Evolutionary conservation across 2,329 filamentous ascomycete genomes (phyloP), one percentile per base, ranked within the genome.

Genomic region (Ceratocystiopsis brevicomis): DNA sequence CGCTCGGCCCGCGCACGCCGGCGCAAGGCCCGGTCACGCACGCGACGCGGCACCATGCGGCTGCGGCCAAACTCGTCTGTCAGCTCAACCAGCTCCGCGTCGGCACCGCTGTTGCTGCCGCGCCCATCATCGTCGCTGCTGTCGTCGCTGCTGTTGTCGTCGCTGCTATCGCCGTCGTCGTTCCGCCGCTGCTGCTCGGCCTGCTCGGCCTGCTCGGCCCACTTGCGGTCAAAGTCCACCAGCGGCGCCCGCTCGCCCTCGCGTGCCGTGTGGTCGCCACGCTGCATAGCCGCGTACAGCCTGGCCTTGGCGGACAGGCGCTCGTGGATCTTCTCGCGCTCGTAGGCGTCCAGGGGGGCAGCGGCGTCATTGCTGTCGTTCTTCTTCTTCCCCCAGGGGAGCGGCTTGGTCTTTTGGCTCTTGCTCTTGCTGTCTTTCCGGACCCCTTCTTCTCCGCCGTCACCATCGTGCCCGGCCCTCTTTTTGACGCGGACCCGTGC

Each of bases 211-310:
- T 65, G 63, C 55, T 93, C 83, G 0, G 81, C 85, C 87, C 90
- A 96, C 63, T 96, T 98, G 47, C 80, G 71, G 60, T 96, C 90
- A 59, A 98, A 98, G 62, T 98, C 88, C 3, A 98, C 80, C 21
- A 93, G 71, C 19, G 73, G 69, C 51, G 77, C 73, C 37, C 73
- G 64, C 52, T 73, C 65, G 55, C 78, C 72, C 50, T 81, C 72
- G 44, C 70, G 69, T 15, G 71, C 66, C n/a, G 83, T 65, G 59
- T 83, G 78, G 55, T 93, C 79, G n/a, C 88, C 87, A 33, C 82
- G 72, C 60, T 93, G 93, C 75, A 98, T 79, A 35, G 83, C 81
- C 8, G 81, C 78, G 60, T 98, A 98, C 2, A 90, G 62, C 5
- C 81, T 73, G 4, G 83, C 85, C 60, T 98, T 98, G 62, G 86